A percentile compares a stretch with the other conserved stretches of the same genome.
phyloP scores from a whole-genome alignment of 2,329 filamentous ascomycete genomes.

The Aaosphaeria pasadenensis region DNA sequence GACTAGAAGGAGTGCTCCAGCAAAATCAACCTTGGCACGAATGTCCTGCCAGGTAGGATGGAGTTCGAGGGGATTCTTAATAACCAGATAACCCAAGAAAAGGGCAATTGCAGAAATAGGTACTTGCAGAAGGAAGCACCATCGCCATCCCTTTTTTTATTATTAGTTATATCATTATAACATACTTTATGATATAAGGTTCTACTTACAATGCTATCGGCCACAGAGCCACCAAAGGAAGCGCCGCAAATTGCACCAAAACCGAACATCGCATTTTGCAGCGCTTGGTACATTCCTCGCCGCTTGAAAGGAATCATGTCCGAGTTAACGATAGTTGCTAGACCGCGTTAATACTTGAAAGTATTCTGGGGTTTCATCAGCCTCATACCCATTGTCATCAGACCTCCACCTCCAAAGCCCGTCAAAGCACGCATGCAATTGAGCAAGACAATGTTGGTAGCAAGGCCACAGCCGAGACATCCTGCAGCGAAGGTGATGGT shows the following conservation, averaged over 20 bases:
- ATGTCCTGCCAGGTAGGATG: constrained; percentile 28
- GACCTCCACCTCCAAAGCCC: constrained; percentile 27
- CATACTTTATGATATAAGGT: constrained; percentile 5
- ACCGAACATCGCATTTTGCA: constrained; percentile 61
- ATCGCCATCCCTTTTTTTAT: constrained; percentile 33
- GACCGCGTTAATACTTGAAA: not conserved
- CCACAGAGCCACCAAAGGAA: constrained; percentile 44
- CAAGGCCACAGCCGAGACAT: constrained; percentile 29
- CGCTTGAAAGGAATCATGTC: constrained; percentile 60
- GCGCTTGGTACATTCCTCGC: constrained; percentile 58
- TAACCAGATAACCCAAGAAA: constrained; percentile 51
- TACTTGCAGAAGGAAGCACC: constrained; percentile 60
- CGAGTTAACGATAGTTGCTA: constrained; percentile 48
- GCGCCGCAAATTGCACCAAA: constrained; percentile 60
- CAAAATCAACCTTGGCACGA: constrained; percentile 58
- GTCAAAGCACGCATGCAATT: constrained; percentile 26
- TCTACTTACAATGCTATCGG: constrained; percentile 35
- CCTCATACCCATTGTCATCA: constrained; percentile 28
- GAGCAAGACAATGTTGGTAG: constrained; percentile 17
- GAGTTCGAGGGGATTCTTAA: constrained; percentile 46
- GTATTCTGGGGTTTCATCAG: not conserved
- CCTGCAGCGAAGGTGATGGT: constrained; percentile 27
- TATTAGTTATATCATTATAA: not conserved
- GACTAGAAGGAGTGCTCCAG: constrained; percentile 57
- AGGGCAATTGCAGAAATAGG: constrained; percentile 58